Conservation (phyloP, 371 early-diverging fungal species). For the Apophysomyces trapeziformis region DNA sequence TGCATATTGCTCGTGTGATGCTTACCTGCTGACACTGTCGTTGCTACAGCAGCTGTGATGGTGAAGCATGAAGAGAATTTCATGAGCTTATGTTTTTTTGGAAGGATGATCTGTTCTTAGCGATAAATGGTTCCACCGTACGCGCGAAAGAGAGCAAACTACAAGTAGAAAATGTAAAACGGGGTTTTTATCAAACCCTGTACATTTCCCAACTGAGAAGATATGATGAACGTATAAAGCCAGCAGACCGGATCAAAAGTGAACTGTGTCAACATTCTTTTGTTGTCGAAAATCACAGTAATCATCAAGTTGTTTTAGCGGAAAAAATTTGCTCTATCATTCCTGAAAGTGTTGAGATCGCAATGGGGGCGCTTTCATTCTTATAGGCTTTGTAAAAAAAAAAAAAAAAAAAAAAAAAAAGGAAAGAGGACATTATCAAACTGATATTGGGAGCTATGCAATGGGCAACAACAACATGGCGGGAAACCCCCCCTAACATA, state of each 20-base stretch:
- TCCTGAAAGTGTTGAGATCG: slow-evolving; percentile 8
- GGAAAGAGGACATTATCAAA: background rate
- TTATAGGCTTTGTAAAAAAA: background rate
- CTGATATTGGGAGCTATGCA: background rate
- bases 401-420: background rate
- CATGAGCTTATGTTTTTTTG: background rate
- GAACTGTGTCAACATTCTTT: slow-evolving; percentile 9
- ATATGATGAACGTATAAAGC: slow-evolving; percentile 4
- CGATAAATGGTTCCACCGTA: background rate
- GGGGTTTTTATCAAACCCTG: slow-evolving; percentile 6
- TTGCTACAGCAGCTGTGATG: slow-evolving; percentile 6
- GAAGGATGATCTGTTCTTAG: background rate
- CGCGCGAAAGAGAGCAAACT: slow-evolving; percentile 1
- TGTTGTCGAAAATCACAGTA: slow-evolving; percentile 9
- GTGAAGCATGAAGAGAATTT: background rate
- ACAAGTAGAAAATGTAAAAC: background rate
- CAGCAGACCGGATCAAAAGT: slow-evolving; percentile 9
- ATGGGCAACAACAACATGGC: background rate
- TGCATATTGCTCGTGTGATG: background rate
- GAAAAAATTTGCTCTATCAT: background rate
- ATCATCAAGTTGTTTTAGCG: background rate
- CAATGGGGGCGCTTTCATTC: background rate
- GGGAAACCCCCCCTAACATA: too few species aligned
- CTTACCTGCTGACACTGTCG: slow-evolving; percentile 9
- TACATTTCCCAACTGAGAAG: slow-evolving; percentile 5